phyloP scores from a whole-genome alignment of 2,329 filamentous ascomycete species.

The Penicillium crustosum region DNA sequence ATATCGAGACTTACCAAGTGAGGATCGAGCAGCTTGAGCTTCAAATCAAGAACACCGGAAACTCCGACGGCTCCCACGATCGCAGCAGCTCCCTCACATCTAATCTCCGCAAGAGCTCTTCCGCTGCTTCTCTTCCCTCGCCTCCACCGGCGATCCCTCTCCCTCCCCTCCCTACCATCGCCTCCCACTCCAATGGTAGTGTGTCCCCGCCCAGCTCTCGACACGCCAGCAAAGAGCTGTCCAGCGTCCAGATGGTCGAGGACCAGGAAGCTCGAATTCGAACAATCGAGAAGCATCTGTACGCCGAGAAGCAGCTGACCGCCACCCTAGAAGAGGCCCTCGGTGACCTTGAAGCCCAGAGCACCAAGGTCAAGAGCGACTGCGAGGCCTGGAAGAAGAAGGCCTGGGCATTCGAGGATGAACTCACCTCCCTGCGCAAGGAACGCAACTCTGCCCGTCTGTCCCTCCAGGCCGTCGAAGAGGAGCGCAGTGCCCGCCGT shows the following conservation, averaged over 20 bases:
- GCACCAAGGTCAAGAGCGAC: constrained; percentile 87
- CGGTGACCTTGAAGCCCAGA: constrained; percentile 86
- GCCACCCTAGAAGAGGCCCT: constrained; percentile 93
- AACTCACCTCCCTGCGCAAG: constrained; percentile 54
- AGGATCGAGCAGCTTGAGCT: constrained; percentile 68
- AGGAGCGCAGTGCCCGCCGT: constrained; percentile 88
- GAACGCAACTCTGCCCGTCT: constrained; percentile 60
- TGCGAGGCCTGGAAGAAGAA: constrained; percentile 90
- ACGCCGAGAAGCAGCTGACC: constrained; percentile 94
- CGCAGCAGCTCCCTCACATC: constrained; percentile 62
- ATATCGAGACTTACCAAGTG: constrained; percentile 59
- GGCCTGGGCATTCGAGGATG: constrained; percentile 71
- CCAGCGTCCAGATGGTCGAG: constrained; percentile 79
- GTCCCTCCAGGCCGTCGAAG: constrained; percentile 85
- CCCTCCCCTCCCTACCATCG: constrained; percentile 74
- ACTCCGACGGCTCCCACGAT: constrained; percentile 47
- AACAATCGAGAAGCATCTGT: constrained; percentile 94
- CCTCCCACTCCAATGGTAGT: constrained; percentile 52
- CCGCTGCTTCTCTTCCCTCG: constrained; percentile 80
- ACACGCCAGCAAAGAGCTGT: constrained; percentile 78
- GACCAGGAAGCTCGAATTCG: constrained; percentile 94
- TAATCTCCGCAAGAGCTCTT: constrained; percentile 79
- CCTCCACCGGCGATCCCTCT: constrained; percentile 95
- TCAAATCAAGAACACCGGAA: constrained; percentile 44
- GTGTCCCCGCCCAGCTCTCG: constrained; percentile 62